phyloP scores from a whole-genome alignment of 2,329 filamentous ascomycete genomes.

The Cordyceps tenuipes region DNA sequence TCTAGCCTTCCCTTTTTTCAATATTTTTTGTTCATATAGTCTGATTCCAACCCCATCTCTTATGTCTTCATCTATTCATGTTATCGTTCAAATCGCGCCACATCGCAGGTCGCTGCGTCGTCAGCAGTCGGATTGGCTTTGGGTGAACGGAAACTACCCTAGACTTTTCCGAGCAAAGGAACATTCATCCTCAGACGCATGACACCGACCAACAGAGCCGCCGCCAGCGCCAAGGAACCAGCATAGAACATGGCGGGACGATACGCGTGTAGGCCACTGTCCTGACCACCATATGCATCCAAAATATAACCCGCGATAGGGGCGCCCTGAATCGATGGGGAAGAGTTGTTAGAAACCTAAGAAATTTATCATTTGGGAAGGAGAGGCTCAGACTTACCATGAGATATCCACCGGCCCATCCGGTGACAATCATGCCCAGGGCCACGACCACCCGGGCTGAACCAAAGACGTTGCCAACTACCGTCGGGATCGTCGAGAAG shows the following conservation, averaged over 20 bases:
- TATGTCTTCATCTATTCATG: neutral
- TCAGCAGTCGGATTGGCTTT: no score
- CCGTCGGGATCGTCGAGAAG: slow-evolving; percentile 53
- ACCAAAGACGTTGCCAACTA: slow-evolving; percentile 51
- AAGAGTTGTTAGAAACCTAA: slow-evolving; percentile 7
- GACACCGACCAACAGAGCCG: slow-evolving; percentile 33
- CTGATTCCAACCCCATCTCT: neutral
- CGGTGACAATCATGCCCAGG: slow-evolving; percentile 54
- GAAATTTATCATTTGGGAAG: neutral
- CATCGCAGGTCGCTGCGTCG: no score
- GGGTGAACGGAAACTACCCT: neutral
- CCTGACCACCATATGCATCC: slow-evolving; percentile 43
- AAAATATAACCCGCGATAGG: slow-evolving; percentile 55
- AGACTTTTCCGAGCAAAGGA: slow-evolving; percentile 23
- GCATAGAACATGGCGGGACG: slow-evolving; percentile 56
- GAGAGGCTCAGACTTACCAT: slow-evolving; percentile 33
- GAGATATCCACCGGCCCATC: slow-evolving; percentile 54
- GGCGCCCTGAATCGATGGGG: slow-evolving; percentile 30
- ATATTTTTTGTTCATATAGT: neutral
- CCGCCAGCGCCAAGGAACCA: slow-evolving; percentile 40
- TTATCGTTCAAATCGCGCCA: neutral
- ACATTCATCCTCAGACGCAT: slow-evolving; percentile 36
- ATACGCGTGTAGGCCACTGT: slow-evolving; percentile 42
- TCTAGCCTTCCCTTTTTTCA: neutral
- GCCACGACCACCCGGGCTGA: slow-evolving; percentile 44